A percentile compares a stretch with the other conserved stretches of the same genome.
These are phyloP conservation scores for Pezicula carpinea DNA, from an alignment of 2,329 filamentous ascomycete species.

Conservation along the genomic window DNA sequence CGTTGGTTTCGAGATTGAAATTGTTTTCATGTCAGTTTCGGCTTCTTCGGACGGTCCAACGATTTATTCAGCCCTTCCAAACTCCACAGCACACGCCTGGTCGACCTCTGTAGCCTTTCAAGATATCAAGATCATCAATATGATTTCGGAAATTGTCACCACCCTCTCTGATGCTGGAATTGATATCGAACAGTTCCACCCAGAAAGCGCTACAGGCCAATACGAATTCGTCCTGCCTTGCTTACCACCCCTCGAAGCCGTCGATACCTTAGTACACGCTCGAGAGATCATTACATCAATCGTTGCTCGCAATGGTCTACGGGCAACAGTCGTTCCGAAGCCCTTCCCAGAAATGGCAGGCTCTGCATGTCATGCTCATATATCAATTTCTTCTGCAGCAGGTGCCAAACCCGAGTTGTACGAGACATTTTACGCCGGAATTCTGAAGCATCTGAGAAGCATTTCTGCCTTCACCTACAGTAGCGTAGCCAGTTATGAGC, in stretches of 20 bases:
- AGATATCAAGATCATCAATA: constrained; percentile 48
- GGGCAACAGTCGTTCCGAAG: constrained; percentile 70
- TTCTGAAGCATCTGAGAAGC: constrained; percentile 61
- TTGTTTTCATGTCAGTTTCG: constrained; percentile 56
- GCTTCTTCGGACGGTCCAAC: constrained; percentile 28
- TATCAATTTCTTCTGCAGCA: constrained; percentile 50
- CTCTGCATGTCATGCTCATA: constrained; percentile 65
- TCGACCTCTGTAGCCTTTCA: constrained; percentile 60
- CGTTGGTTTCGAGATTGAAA: constrained; percentile 78
- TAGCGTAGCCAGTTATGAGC: constrained; percentile 62
- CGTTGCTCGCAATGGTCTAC: constrained; percentile 56
- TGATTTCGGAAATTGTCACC: constrained; percentile 62
- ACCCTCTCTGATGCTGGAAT: constrained; percentile 59
- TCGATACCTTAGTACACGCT: constrained; percentile 67
- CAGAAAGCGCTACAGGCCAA: constrained; percentile 69
- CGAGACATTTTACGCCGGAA: constrained; percentile 65
- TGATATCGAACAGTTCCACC: constrained; percentile 66
- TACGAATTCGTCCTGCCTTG: constrained; percentile 72
- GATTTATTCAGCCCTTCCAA: constrained; percentile 37
- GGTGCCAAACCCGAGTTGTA: constrained; percentile 38
- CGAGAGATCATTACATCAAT: constrained; percentile 64
- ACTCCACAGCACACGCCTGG: constrained; percentile 67
- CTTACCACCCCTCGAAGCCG: constrained; percentile 57
- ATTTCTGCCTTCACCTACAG: constrained; percentile 67
- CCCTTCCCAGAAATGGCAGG: constrained; percentile 55